Evolutionary conservation across 2,329 filamentous ascomycete genomes (phyloP).

Genomic region (Chaetomiaceae sp.): DNA sequence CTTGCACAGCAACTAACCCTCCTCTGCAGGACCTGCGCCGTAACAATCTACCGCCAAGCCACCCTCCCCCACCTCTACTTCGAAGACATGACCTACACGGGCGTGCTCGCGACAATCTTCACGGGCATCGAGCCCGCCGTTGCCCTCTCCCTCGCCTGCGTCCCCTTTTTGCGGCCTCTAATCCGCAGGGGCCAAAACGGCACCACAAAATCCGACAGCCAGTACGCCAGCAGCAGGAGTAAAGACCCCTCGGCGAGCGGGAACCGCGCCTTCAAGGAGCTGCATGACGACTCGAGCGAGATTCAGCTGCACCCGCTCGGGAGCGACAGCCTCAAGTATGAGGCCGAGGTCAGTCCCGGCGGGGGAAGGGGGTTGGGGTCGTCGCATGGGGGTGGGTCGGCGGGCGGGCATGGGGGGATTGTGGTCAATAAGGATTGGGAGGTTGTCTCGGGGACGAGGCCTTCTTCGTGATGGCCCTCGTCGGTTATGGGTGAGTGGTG

Average conservation of each 20-base stretch:
- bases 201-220: too few species aligned
- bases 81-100: constrained; percentile 7
- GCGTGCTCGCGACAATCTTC: constrained; percentile 3
- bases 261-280: background rate
- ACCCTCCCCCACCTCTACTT: constrained; percentile 2
- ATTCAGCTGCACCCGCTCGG: background rate
- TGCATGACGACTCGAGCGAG: constrained; percentile 3
- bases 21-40: background rate
- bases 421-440: background rate
- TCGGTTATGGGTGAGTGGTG: too few species aligned
- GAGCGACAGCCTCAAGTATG: background rate
- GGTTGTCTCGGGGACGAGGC: background rate
- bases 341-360: background rate
- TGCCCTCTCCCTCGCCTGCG: constrained; percentile 3
- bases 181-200: too few species aligned
- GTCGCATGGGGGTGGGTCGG: too few species aligned
- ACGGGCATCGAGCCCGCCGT: background rate
- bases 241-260: background rate
- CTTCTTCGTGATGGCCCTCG: too few species aligned
- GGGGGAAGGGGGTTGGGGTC: too few species aligned
- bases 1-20: background rate
- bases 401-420: background rate
- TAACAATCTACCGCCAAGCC: constrained; percentile 5
- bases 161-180: constrained; percentile 1
- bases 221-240: background rate